These are phyloP conservation scores for Ettlia oleoabundans DNA, from an alignment of 139 green algal genomes.

Conservation along the genomic window DNA sequence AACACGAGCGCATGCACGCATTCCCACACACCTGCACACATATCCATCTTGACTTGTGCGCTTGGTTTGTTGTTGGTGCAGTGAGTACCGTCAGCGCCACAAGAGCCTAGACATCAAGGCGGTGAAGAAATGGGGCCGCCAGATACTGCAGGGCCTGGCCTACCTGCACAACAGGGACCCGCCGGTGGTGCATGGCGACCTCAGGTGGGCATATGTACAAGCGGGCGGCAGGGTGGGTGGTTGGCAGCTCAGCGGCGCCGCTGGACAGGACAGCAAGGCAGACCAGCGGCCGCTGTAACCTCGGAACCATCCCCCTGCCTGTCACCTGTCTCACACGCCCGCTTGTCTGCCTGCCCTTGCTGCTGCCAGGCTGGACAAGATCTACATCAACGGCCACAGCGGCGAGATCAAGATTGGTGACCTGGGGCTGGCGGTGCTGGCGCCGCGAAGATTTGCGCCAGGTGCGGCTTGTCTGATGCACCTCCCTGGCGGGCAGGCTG, in stretches of 20 bases:
- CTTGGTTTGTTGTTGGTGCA: neutral
- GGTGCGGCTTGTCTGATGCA: neutral
- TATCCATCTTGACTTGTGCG: no score
- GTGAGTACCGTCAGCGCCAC: constrained; percentile 84
- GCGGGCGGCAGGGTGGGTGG: neutral
- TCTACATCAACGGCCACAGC: constrained; percentile 93
- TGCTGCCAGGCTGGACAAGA: constrained; percentile 64
- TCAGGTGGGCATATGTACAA: constrained; percentile 95
- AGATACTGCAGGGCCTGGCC: constrained; percentile 85
- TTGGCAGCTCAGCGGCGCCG: neutral
- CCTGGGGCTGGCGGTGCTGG: constrained; percentile 86
- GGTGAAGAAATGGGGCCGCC: constrained; percentile 89
- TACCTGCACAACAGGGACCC: constrained; percentile 91
- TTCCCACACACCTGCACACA: neutral
- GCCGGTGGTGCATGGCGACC: constrained; percentile 95
- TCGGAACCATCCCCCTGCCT: no score
- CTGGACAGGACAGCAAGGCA: no score
- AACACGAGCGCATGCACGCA: no score
- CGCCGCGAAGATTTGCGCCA: constrained; percentile 69
- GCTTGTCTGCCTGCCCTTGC: neutral
- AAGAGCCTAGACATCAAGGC: constrained; percentile 88
- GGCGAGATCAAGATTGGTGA: constrained; percentile 97
- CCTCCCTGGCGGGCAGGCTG: neutral
- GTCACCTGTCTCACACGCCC: neutral
- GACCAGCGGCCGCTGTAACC: no score